Evolutionary conservation across 1,139 yeast species (phyloP), one percentile per base, ranked within the genome.

Genomic region (Pichia sp.): DNA sequence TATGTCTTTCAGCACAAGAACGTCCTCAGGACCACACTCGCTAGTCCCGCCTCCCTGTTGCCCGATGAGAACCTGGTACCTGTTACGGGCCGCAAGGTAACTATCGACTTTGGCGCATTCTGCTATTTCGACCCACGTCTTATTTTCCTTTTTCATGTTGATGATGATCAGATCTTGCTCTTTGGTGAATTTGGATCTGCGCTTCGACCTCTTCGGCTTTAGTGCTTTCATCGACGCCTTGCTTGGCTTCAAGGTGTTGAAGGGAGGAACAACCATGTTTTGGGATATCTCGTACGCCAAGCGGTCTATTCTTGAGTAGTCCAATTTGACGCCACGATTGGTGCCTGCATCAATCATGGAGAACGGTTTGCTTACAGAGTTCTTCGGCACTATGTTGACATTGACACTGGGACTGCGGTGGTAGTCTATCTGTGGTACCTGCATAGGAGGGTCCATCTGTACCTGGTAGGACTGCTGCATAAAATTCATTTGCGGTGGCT

Each of bases 61-160:
- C 2, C 95, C 95, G 57, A 87, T 86, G 53, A 87, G 76, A 5
- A 87, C 95, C 66, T 87, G 95, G 65, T 87, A 87, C 57, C 95
- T 71, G 66, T 87, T 87, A 56, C 95, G 72, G 0, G 92, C 93
- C 0, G 93, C 90, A 48, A 87, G 71, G 59, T 82, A 84, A 49
- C 84, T 79, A 10, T 85, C 87, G 38, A 87, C 86, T 10, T 80
- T 78, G 1, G 89, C 79, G 2, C 77, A 73, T 56, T 82, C 84
- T 0, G 92, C 90, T 51, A 87, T 87, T 60, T 85, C 90, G 7
- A 80, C 83, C 95, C 95, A 87, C 3, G 81, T 72, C 60, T 79
- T 80, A 31, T 92, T 90, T 53, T 78, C 77, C 55, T 75, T 75
- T 67, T 87, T 87, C 65, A 87, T 67, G 42, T 73, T 72, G 13